Evolutionary conservation across 2,329 filamentous ascomycete species (phyloP), one percentile per base, ranked within the genome.

Genomic region (Stemphylium beticola): DNA sequence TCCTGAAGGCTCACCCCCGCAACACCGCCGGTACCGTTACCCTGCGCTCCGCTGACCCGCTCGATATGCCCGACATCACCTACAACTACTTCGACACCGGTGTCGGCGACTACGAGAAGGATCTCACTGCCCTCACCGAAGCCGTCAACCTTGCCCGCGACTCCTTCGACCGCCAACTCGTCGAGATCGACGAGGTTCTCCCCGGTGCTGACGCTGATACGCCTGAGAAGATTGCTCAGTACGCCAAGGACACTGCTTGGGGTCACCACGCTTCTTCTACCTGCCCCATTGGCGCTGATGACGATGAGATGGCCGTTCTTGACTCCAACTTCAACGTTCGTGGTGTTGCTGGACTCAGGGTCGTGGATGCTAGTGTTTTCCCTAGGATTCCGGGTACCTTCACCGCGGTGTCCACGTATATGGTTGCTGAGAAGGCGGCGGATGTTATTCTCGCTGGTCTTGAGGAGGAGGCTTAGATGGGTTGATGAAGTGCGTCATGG

Each of bases 1-100:
- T 82, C 3, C 78, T 91, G 48, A 87, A 88, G 72, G 81, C 83
- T 0, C 86, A 88, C 64, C 82, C 87, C 0, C 82, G 84, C 47
- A 89, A 90, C 69, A 74, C 72, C 71, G 79, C 72, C 5, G 89
- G 89, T 8, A 82, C 80, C 1, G 87, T 92, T 4, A 81, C 73
- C 3, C 81, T 92, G 4, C 78, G 77, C 14, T 87, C 84, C 0
- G 74, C 82, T 0, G 82, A 91, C 66, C 87, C 88, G 0, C 82
- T 84, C 0, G 87, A 90, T 49, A 76, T 80, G 3, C 88, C 89
- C 0, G 71, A 82, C 7, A 88, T 91, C 62, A 63, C 62, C 9
- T 75, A 72, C 69, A 74, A 75, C 69, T 75, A 72, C 67, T 76
- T 75, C 58, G 71, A 75, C 50, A 72, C 77, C 0, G 82, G 83